These are phyloP conservation scores for Chrysochromulina parva DNA, from an alignment of 78 protist species.

Conservation along the genomic window DNA sequence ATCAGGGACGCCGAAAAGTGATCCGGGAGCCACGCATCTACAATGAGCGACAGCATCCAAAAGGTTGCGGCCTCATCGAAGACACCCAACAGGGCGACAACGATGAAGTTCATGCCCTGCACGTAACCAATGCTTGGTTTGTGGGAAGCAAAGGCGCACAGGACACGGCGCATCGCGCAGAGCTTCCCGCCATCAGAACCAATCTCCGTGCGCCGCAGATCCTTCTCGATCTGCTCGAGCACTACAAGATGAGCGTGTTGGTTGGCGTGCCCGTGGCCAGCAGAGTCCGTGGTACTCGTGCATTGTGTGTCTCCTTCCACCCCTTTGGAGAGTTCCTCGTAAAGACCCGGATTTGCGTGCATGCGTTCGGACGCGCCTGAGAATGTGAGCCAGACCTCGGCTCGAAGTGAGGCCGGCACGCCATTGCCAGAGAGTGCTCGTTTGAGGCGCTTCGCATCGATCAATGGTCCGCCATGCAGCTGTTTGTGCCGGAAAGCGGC, in stretches of 20 bases:
- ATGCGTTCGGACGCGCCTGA: too few species aligned
- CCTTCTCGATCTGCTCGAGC: neutral
- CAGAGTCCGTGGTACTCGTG: too few species aligned
- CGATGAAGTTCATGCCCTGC: constrained; percentile 82
- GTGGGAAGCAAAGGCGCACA: neutral
- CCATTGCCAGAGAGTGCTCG: too few species aligned
- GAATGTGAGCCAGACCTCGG: too few species aligned
- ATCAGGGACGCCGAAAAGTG: constrained; percentile 60
- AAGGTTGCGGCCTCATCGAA: constrained; percentile 78
- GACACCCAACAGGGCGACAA: constrained; percentile 59
- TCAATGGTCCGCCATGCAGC: too few species aligned
- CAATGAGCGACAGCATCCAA: constrained; percentile 68
- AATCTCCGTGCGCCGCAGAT: neutral
- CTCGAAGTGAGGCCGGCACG: too few species aligned
- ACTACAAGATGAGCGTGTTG: neutral
- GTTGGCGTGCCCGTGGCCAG: too few species aligned
- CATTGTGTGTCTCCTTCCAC: too few species aligned
- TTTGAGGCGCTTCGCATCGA: too few species aligned
- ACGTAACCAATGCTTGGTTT: constrained; percentile 69
- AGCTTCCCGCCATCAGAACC: neutral
- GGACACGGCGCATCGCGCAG: neutral
- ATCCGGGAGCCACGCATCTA: constrained; percentile 56
- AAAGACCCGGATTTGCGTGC: too few species aligned
- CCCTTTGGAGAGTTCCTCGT: too few species aligned
- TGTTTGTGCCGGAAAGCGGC: too few species aligned